Evolutionary conservation across 2,329 filamentous ascomycete species (phyloP).

Genomic region (Sarocladiaceae sp.): DNA sequence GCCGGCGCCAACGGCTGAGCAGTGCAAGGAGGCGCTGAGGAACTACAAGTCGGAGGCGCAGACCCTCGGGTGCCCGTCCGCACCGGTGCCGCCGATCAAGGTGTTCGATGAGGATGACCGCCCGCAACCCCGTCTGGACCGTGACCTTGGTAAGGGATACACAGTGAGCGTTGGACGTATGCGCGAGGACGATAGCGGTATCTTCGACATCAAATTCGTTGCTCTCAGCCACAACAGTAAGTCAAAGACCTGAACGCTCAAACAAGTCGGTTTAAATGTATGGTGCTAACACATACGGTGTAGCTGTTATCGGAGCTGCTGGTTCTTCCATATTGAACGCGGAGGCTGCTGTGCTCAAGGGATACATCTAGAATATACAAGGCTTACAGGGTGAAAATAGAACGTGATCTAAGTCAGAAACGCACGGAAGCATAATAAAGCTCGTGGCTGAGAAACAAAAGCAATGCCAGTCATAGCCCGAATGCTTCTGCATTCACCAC

Average conservation of each 20-base stretch:
- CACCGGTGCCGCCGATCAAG: conserved; percentile 72
- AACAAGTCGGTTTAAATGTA: conserved; percentile 20
- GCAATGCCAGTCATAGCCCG: too few relatives aligned
- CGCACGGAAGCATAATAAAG: too few relatives aligned
- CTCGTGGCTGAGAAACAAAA: too few relatives aligned
- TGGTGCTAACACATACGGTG: conserved; percentile 5
- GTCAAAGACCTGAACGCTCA: conserved; percentile 22
- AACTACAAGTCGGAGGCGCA: conserved; percentile 78
- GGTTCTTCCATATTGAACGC: conserved; percentile 93
- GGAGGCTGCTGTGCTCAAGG: conserved; percentile 86
- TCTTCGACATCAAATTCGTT: conserved; percentile 94
- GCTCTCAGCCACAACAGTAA: conserved; percentile 75
- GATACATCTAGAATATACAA: conserved; percentile 60
- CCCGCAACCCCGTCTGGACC: conserved; percentile 85
- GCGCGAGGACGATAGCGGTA: conserved; percentile 75
- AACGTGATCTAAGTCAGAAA: too few relatives aligned
- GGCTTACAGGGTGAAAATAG: not conserved
- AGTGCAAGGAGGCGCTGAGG: conserved; percentile 73
- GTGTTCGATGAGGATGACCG: conserved; percentile 87
- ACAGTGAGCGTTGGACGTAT: conserved; percentile 86
- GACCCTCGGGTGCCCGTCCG: conserved; percentile 77
- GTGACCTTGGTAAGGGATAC: conserved; percentile 79
- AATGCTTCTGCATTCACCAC: too few relatives aligned
- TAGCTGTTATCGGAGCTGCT: conserved; percentile 88
- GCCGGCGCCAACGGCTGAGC: conserved; percentile 65